Evolutionary conservation across 139 green algal species (phyloP).

Genomic region (Coelastrella sp.): DNA sequence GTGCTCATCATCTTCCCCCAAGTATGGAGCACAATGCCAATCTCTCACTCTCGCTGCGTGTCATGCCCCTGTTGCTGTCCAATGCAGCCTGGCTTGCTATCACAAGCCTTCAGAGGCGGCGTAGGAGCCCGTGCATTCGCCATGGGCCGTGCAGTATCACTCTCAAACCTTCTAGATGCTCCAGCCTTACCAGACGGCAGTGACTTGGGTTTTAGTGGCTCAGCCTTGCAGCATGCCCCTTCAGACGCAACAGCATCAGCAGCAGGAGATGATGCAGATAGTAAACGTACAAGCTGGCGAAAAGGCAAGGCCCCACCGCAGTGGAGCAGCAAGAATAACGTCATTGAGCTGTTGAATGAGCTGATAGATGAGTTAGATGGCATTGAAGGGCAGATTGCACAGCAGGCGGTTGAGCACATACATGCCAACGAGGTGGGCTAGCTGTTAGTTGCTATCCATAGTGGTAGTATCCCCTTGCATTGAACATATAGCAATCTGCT

Average conservation of each 20-base stretch:
- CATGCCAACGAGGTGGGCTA: constrained; percentile 87
- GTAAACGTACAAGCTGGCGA: background rate
- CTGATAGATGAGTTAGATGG: constrained; percentile 95
- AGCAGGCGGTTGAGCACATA: constrained; percentile 94
- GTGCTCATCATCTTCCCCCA: no score
- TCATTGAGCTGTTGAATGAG: constrained; percentile 97
- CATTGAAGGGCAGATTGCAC: constrained; percentile 85
- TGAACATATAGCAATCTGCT: no score
- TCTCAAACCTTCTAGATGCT: constrained; percentile 87
- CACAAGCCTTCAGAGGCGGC: constrained; percentile 52
- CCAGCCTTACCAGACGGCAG: background rate
- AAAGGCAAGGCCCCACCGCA: constrained; percentile 40
- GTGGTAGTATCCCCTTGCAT: no score
- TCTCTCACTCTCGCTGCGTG: no score
- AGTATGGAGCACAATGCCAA: no score
- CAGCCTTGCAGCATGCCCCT: background rate
- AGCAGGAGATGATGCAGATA: constrained; percentile 32
- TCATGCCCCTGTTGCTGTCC: background rate
- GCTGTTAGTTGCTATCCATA: no score
- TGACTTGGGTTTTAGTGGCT: background rate
- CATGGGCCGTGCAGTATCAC: constrained; percentile 63
- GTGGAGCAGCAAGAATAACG: constrained; percentile 76
- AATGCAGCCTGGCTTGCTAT: constrained; percentile 55
- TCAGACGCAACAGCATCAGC: constrained; percentile 47
- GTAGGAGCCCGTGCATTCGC: background rate